Base-by-base conservation (phyloP, 2,329 filamentous ascomycete genomes). In the Xylaria sp. region DNA sequence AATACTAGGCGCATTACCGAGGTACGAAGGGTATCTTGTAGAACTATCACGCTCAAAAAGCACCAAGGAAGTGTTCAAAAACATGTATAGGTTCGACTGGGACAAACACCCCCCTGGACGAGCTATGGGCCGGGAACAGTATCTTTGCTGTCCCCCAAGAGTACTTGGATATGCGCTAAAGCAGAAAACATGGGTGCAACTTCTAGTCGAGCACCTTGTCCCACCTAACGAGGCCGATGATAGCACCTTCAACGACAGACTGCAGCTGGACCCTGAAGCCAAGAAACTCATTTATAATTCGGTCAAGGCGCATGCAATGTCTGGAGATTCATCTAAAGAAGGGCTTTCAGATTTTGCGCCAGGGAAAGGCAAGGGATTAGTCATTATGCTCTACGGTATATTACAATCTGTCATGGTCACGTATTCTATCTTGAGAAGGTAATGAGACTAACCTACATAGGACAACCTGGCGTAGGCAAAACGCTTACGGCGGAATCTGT, bases 111-210 rank as follows among this genome's bases (percentile, higher is more conserved):
- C 37, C 11, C n/a, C 40, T 17, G 12, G 11, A 1, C 21, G 5
- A 8, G 4, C 2, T 1, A 45, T 53, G 33, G 53, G 57, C 57
- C 1, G 9, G 11, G 49, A 60, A 4, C 57, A 60, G 38, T 23
- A 46, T 37, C 43, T 60, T 25, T 52, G 57, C 43, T 60, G 57
- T 14, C 57, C 51, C 23, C 51, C 43, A 21, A 60, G 57, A 60
- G 42, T 60, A 0, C 51, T 60, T 15, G 51, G 57, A 12, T 60
- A 60, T 17, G 57, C 57, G 14, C 11, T 55, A 43, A 60, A 60
- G 19, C 57, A 37, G 23, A 60, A 55, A 28, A 55, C 57, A 43
- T 60, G 51, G 57, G 57, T 50, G 12, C 57, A 60, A 43, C 50
- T 60, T 21, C 57, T 60, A 9, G 57, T 60, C 2, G 31, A 19